Percentiles rank a stretch among this genome's conserved stretches.
phyloP scores from a whole-genome alignment of 768 basidiomycete species.

The Lactarius akahatsu region DNA sequence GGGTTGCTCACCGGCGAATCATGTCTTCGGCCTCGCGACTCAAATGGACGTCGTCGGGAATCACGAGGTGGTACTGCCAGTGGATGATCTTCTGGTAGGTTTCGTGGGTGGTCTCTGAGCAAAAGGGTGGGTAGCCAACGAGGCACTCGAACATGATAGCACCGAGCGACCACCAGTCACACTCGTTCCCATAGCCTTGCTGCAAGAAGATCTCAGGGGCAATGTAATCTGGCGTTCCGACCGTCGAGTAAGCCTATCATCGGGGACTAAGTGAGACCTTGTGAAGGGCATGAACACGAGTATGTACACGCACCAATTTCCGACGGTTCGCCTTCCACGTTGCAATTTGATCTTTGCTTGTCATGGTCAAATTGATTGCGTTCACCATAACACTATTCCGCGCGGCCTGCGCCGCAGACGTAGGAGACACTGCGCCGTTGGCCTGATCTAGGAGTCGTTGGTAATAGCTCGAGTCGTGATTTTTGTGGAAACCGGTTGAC shows the following conservation, averaged over 20 bases:
- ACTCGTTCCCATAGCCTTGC: slow-evolving; percentile 97
- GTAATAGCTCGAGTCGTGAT: slow-evolving; percentile 95
- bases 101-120: slow-evolving; percentile 94
- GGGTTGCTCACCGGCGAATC: slow-evolving; percentile 64
- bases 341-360: slow-evolving; percentile 88
- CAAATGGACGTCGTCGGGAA: slow-evolving; percentile 94
- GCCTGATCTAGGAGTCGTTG: slow-evolving; percentile 79
- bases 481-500: slow-evolving; percentile 99
- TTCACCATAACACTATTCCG: slow-evolving; percentile 98
- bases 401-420: slow-evolving; percentile 49
- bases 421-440: slow-evolving; percentile 45
- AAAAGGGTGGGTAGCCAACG: slow-evolving; percentile 96
- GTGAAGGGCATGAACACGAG: slow-evolving; percentile 6
- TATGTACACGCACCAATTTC: slow-evolving; percentile 66
- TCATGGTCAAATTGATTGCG: slow-evolving; percentile 94
- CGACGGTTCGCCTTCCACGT: slow-evolving; percentile 99
- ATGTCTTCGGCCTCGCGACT: slow-evolving; percentile 90
- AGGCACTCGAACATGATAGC: slow-evolving; percentile 99
- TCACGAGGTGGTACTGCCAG: slow-evolving; percentile 81
- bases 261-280: slow-evolving; percentile 12
- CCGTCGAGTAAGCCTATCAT: slow-evolving; percentile 89
- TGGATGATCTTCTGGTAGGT: slow-evolving; percentile 98
- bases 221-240: slow-evolving; percentile 95
- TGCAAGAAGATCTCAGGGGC: slow-evolving; percentile 96
- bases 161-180: slow-evolving; percentile 99